Conservation (phyloP, 179 eudicot genomes). For the Carnegiea gigantea region DNA sequence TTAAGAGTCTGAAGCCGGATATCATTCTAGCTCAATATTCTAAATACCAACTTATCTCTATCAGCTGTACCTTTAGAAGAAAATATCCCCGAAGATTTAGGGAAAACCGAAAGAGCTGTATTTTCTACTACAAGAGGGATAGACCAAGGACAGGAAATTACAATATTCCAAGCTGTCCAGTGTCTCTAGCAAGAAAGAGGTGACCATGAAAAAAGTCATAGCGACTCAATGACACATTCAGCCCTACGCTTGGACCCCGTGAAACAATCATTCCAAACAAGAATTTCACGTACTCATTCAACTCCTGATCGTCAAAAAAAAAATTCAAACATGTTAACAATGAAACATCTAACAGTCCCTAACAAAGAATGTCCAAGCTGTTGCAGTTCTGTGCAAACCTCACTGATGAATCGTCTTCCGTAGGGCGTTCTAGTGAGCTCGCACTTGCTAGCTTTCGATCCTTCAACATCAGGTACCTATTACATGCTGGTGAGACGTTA, state of each 20-base stretch:
- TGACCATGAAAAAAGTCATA: constrained; percentile 96
- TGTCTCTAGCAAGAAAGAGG: constrained; percentile 71
- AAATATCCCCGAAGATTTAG: not conserved
- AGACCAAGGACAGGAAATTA: constrained; percentile 37
- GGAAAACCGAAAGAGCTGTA: not conserved
- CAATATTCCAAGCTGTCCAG: constrained; percentile 95
- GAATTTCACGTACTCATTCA: constrained; percentile 74
- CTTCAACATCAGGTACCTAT: constrained; percentile 95
- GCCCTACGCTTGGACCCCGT: constrained; percentile 79
- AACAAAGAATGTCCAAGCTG: not conserved
- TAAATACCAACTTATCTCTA: not conserved
- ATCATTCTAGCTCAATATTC: too few relatives aligned
- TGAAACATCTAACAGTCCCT: not conserved
- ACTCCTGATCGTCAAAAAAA: constrained; percentile 49
- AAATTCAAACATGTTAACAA: constrained; percentile 2
- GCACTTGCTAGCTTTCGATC: constrained; percentile 61
- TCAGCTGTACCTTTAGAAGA: not conserved
- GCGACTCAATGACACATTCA: constrained; percentile 80
- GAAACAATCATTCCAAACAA: constrained; percentile 70
- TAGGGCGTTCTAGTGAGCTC: constrained; percentile 92
- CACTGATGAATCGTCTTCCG: constrained; percentile 74
- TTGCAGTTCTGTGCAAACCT: constrained; percentile 44
- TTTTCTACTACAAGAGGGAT: constrained; percentile 6
- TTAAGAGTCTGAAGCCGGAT: too few relatives aligned
- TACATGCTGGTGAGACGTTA: not conserved